Evolutionary conservation across 306 rosid species (phyloP), one percentile per base, ranked within the genome.

Genomic region (Gillenia trifoliata): DNA sequence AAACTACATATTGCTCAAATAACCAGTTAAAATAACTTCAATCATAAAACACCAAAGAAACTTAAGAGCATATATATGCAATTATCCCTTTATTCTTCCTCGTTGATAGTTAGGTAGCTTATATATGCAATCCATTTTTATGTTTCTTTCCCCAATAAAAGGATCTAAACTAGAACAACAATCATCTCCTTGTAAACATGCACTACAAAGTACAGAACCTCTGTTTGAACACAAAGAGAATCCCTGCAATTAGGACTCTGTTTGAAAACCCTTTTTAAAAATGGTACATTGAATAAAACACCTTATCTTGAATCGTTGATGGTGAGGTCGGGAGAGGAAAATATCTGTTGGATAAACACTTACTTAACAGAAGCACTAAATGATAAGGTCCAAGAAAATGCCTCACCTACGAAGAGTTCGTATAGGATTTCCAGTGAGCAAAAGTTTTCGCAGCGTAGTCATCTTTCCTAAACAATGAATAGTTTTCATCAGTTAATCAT

Each of bases 361-460:
- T 56, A 28, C 54, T 38, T 57, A 70, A 66, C 61, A 78, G n/a
- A 56, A 74, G 47, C 66, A 67, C 34, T 68, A n/a, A 60, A 43
- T 2, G 31, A 36, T 54, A 80, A 79, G 59, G 70, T 52, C 49
- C 47, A 71, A 78, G 33, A 74, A 65, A 60, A 77, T 25, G 68
- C 47, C 12, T 57, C 80, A 93, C 98, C 98, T 93, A 79, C 97
- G 88, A 78, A 91, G 93, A 75, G 90, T 86, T 71, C 98, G 86
- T 85, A 93, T 76, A 30, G 96, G 90, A 80, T 93, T 93, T 59
- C 98, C 98, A 17, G 79, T 22, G 57, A 93, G 96, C 82, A 91
- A 82, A 84, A 93, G 91, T 86, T 85, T 93, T 73, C 98, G 87
- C 84, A 93, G 77, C 65, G 90, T 85, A 74, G 96, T 91, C 98